Evolutionary conservation across 768 basidiomycete species (phyloP).

Genomic region (Auriscalpium orientale): DNA sequence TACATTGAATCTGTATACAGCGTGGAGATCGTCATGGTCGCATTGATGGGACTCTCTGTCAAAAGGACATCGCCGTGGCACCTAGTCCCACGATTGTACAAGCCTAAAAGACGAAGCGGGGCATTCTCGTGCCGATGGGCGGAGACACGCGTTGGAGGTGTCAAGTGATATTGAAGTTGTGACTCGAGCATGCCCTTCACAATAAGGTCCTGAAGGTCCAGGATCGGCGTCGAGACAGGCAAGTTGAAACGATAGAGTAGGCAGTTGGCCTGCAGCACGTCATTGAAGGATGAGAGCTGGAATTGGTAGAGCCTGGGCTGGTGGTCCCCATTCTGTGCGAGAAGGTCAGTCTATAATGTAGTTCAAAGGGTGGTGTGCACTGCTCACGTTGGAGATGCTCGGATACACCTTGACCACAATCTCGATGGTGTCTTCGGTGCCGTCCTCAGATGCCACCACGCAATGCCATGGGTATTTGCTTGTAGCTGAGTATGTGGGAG

Average conservation of each 20-base stretch:
- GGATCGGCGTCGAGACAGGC: neutral
- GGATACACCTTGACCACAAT: neutral
- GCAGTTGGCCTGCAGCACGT: neutral
- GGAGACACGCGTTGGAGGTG: neutral
- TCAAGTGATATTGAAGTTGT: neutral
- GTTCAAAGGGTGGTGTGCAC: too few species aligned
- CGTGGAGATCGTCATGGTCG: neutral
- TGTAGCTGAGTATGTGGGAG: too few species aligned
- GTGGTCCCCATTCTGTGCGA: neutral
- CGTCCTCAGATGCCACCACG: neutral
- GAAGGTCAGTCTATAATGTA: neutral
- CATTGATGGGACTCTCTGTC: neutral
- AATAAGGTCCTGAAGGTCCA: neutral
- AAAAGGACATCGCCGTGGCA: neutral
- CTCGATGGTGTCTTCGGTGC: neutral
- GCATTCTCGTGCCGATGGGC: neutral
- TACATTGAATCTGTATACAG: neutral
- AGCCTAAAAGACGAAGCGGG: neutral
- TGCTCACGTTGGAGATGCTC: neutral
- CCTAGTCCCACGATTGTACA: neutral
- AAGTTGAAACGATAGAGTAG: neutral
- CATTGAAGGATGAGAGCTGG: neutral
- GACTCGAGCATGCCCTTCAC: neutral
- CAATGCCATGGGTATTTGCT: neutral
- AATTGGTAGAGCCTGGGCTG: neutral